phyloP scores from a whole-genome alignment of 208 protist genomes.

The Wallacemonas sp. region DNA sequence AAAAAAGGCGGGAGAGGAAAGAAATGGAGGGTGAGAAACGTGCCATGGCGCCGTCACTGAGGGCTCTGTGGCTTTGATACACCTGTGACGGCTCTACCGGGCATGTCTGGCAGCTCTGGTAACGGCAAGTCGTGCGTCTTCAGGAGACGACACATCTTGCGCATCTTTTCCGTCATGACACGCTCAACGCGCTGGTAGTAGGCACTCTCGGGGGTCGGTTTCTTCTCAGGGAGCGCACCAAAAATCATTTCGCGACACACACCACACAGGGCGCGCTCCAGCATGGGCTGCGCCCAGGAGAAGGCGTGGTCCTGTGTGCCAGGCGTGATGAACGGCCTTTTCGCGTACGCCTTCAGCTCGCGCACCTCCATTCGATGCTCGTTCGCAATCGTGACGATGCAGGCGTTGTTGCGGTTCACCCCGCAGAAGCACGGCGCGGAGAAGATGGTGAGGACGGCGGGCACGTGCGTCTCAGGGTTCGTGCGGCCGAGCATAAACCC shows the following conservation, averaged over 20 bases:
- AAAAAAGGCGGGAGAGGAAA: no score
- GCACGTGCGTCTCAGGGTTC: slow-evolving; percentile 56
- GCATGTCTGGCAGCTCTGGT: slow-evolving; percentile 25
- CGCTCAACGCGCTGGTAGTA: slow-evolving; percentile 30
- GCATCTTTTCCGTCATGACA: slow-evolving; percentile 47
- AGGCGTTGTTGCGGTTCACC: slow-evolving; percentile 79
- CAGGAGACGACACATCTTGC: slow-evolving; percentile 69
- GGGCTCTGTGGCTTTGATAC: not conserved
- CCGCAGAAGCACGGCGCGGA: slow-evolving; percentile 78
- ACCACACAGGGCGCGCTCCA: slow-evolving; percentile 45
- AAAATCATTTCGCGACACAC: slow-evolving; percentile 63
- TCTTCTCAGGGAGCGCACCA: slow-evolving; percentile 29
- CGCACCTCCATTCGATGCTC: slow-evolving; percentile 43
- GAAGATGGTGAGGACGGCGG: slow-evolving; percentile 70
- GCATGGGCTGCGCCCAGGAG: slow-evolving; percentile 70
- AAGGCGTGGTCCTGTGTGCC: slow-evolving; percentile 71
- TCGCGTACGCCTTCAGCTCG: slow-evolving; percentile 48
- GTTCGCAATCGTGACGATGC: slow-evolving; percentile 41
- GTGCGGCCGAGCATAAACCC: slow-evolving; percentile 69
- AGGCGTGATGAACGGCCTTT: slow-evolving; percentile 61
- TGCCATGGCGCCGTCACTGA: not conserved
- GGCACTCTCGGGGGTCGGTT: slow-evolving; percentile 20
- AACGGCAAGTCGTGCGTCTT: slow-evolving; percentile 50
- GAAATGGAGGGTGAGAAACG: no score
- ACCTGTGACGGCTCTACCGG: no score